A percentile compares a stretch with the other conserved stretches of the same genome.
Conservation (phyloP, 768 basidiomycete species). For the Pholiota molesta region DNA sequence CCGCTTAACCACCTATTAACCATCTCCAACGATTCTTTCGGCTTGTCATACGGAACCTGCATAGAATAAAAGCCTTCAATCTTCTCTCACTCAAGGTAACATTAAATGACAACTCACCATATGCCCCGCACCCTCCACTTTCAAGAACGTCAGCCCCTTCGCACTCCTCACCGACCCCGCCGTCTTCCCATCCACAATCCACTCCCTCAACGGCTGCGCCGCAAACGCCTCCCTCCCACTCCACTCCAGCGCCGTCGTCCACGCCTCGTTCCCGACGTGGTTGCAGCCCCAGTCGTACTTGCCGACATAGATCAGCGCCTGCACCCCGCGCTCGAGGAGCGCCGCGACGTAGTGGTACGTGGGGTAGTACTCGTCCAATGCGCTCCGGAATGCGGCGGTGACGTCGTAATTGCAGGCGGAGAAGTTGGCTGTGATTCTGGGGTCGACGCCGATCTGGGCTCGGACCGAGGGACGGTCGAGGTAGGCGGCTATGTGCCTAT, state of each 20-base stretch:
- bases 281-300: constrained; percentile 78
- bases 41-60: constrained; percentile 21
- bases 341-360: constrained; percentile 61
- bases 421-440: constrained; percentile 36
- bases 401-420: constrained; percentile 42
- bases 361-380: constrained; percentile 47
- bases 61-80: background rate
- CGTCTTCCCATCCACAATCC: constrained; percentile 54
- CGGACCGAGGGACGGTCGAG: constrained; percentile 63
- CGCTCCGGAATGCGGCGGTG: constrained; percentile 43
- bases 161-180: constrained; percentile 37
- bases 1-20: constrained; percentile 18
- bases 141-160: constrained; percentile 64
- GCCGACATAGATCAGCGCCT: constrained; percentile 71
- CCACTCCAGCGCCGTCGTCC: constrained; percentile 75
- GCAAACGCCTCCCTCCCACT: constrained; percentile 52
- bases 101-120: constrained; percentile 41
- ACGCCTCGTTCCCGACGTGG: constrained; percentile 72
- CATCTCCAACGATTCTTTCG: constrained; percentile 17
- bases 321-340: constrained; percentile 72
- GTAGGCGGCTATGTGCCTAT: constrained; percentile 59
- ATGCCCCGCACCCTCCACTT: constrained; percentile 69
- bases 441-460: constrained; percentile 62
- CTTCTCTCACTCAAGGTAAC: background rate
- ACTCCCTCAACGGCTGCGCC: constrained; percentile 48